These are phyloP conservation scores for Irpex rosettiformis DNA, from an alignment of 1,284 basidiomycete genomes.

Conservation along the genomic window DNA sequence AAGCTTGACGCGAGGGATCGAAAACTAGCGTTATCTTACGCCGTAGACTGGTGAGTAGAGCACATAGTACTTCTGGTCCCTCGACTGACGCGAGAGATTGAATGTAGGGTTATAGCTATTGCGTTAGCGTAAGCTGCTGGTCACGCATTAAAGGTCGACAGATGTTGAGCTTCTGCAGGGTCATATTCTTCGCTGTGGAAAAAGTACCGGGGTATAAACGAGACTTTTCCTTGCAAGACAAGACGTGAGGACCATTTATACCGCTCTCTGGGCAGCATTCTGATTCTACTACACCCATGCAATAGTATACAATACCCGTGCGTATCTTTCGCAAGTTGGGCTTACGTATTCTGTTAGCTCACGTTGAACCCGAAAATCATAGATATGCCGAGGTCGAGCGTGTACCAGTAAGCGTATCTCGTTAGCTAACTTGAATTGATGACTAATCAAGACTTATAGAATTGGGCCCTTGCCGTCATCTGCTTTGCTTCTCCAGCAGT, in stretches of 20 bases:
- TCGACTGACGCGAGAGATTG: neutral
- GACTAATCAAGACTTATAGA: constrained; percentile 29
- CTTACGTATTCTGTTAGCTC: constrained; percentile 23
- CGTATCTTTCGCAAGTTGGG: constrained; percentile 42
- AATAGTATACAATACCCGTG: constrained; percentile 36
- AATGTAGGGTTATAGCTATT: constrained; percentile 8
- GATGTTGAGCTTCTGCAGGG: constrained; percentile 37
- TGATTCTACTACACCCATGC: neutral
- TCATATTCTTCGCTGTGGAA: constrained; percentile 66
- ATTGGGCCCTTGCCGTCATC: constrained; percentile 62
- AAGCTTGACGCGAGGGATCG: neutral
- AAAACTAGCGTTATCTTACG: constrained; percentile 8
- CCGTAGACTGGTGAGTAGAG: constrained; percentile 9
- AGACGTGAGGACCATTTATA: constrained; percentile 49
- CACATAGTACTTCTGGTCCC: neutral
- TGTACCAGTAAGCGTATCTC: constrained; percentile 58
- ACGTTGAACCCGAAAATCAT: constrained; percentile 14
- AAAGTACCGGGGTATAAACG: constrained; percentile 78
- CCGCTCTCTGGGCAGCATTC: neutral
- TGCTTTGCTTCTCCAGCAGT: constrained; percentile 66
- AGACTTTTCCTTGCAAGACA: constrained; percentile 80
- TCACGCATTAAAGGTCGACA: neutral
- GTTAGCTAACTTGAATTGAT: neutral
- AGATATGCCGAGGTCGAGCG: constrained; percentile 83
- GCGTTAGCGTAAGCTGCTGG: constrained; percentile 3